Evolutionary conservation across 2,329 filamentous ascomycete species (phyloP), one percentile per base, ranked within the genome.

Genomic region (Fusarium nanum): DNA sequence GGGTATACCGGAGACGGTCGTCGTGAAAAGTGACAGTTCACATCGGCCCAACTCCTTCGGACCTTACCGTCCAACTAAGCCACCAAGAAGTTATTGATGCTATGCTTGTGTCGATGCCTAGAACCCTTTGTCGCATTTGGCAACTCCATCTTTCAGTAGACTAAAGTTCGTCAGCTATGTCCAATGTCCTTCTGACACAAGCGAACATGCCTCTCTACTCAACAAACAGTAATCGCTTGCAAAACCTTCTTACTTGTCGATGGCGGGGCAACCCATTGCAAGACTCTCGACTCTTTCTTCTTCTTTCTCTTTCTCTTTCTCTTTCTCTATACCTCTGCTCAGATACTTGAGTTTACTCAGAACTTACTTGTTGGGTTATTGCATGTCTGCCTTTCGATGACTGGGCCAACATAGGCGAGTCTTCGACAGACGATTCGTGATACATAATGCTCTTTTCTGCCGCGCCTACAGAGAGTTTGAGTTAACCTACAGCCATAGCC

Each of bases 41-140:
- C 23, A 48, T 75, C 69, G 73, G 71, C 64, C 69, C 55, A 72
- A 67, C 65, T 45, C 65, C 60, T 47, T 64, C 70, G 69, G 73
- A 74, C 60, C 67, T 74, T 73, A 58, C 73, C 73, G 71, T 62
- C 53, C 18, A 52, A 34, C 49, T 53, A 68, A 75, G 73, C 71
- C 67, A 75, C 67, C 41, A 47, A 61, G 56, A 37, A 37, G 16
- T 10, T 37, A 37, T 37, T 10, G 34, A 60, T 18, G 56, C 48
- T 64, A 32, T 56, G 40, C 53, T 50, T 59, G 37, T 53, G 48
- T 72, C 45, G 63, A 67, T 54, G 54, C 53, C 42, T 37, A 40
- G 52, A 62, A 48, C 55, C 25, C 53, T n/a, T 32, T 54, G 58
- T 71, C 58, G 69, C 60, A 66, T 72, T 57, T 45, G 59, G 66